Evolutionary conservation across 805 yeast genomes (phyloP), one percentile per base, ranked within the genome.

Genomic region (Zygoascus tannicola): DNA sequence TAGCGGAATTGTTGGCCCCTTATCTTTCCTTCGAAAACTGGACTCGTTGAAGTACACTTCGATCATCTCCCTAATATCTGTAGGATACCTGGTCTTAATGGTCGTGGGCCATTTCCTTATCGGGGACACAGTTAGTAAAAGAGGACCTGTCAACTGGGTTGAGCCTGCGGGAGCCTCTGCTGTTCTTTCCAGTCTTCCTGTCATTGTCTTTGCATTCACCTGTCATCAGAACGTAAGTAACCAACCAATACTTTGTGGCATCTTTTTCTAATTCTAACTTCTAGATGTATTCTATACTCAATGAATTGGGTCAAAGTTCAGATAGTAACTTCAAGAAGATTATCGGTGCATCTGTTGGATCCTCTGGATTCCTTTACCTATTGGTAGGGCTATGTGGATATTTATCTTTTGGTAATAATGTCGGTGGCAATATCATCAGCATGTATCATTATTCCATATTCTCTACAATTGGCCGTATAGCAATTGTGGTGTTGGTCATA

Each of bases 181-280:
- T 14, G 66, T 78, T n/a, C 69, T 88, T 16, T 71, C 82, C 20
- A 78, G 92, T 8, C 77, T 88, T 59, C 94, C 97, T n/a, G 83
- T 88, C 50, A 80, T 87, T 53, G 90, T 90, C 12, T 88, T 90
- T 68, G 95, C 96, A 0, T 90, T 79, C 63, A 90, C 97, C 0
- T 92, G 97, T 56, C 97, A 90, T 58, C 97, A 90, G 62, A 90
- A 90, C 64, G n/a, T n/a, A n/a, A n/a, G n/a, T n/a, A n/a, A n/a
- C n/a, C n/a, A n/a, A n/a, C n/a, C n/a, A n/a, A n/a, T 39, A 33
- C 8, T 14, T 8, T 12, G 10, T 21, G 32, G 10, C 35, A n/a
- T 37, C 12, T 37, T 10, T 32, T 37, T 22, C 21, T 15, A 8
- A 12, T 10, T 16, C 20, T 40, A n/a, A 33, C 40, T 15, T 10